Base-by-base conservation (phyloP, 805 yeast genomes). In the Metschnikowia koreensis region DNA sequence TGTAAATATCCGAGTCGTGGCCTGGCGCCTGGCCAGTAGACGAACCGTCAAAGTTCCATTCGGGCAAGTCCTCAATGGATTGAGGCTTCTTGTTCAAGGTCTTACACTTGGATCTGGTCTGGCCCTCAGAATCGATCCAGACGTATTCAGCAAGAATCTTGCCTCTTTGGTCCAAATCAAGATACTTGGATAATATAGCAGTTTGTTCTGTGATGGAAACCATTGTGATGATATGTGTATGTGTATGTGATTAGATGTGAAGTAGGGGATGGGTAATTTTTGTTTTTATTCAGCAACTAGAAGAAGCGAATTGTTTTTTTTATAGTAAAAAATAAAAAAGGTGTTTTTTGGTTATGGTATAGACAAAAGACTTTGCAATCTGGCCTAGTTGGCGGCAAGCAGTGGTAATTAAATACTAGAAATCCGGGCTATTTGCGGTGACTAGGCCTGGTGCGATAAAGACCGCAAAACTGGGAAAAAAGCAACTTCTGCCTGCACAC, bases 11-110 rank as follows among this genome's bases (percentile, higher is more conserved):
- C 42, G 97, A 91, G 79, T 94, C 92, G 73, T 88, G 85, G 63
- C 99, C 99, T 66, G 97, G 97, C 51, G 99, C 98, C 80, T 94
- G 99, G 63, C 87, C 91, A 48, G 99, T 94, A 34, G 98, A 92
- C 41, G 98, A 92, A 75, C 99, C 99, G 73, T 94, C 99, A 66
- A 94, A 94, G 81, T 94, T 94, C 99, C 99, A 94, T 76, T 93
- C 97, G 61, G 98, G 97, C 64, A 94, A 81, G 68, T 94, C 96
- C 56, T 87, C 93, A 49, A 90, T 76, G 37, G 87, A 77, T 43
- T 81, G 67, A 50, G 94, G 87, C 66, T 75, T 79, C 74, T 83
- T 82, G 65, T 65, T 66, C 60, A 94, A 77, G 52, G 99, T 94
- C 75, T 86, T 88, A 76, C 97, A 91, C 80, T 94, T 94, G 56